A percentile compares a stretch with the other conserved stretches of the same genome.
These are phyloP conservation scores for Trichoderma aggressivum DNA, from an alignment of 2,329 filamentous ascomycete genomes.

Conservation along the genomic window DNA sequence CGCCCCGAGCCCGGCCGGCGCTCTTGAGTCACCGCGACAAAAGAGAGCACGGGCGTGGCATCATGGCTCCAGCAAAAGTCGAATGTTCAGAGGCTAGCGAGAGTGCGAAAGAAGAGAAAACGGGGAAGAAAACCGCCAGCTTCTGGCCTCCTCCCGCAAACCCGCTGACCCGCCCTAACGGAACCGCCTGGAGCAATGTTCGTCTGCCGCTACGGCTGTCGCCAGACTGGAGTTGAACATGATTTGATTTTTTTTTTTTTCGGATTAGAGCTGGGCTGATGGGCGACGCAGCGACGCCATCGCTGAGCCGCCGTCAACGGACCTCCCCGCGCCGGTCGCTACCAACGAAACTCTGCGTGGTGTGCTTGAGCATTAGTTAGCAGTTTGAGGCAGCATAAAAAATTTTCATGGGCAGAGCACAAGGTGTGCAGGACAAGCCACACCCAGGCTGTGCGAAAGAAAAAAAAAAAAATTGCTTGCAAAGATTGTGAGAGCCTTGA, in stretches of 20 bases:
- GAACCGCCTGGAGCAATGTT: not conserved
- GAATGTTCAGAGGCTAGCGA: slow-evolving; percentile 11
- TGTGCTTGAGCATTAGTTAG: not conserved
- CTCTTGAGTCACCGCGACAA: slow-evolving; percentile 18
- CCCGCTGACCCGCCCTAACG: not conserved
- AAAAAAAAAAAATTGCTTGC: not conserved
- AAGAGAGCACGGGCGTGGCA: slow-evolving; percentile 11
- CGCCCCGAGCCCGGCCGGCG: slow-evolving; percentile 2
- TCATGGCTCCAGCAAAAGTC: slow-evolving; percentile 13
- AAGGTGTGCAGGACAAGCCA: slow-evolving; percentile 10
- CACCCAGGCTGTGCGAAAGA: slow-evolving; percentile 10
- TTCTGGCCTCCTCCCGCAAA: not conserved
- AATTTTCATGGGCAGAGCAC: not conserved
- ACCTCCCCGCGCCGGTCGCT: slow-evolving; percentile 11
- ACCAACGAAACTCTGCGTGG: not conserved
- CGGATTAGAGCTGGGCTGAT: slow-evolving; percentile 6
- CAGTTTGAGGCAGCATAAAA: not conserved
- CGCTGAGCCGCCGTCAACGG: slow-evolving; percentile 4
- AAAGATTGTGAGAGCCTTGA: not conserved
- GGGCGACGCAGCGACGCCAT: not conserved
- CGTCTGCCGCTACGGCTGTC: slow-evolving; percentile 8
- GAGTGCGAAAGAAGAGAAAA: not conserved
- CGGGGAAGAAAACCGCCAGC: not conserved
- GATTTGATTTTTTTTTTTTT: slow-evolving; percentile 7
- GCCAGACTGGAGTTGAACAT: not conserved